Evolutionary conservation across 139 green algal species (phyloP), one percentile per base, ranked within the genome.

Genomic region (Diplosphaera chodatii): DNA sequence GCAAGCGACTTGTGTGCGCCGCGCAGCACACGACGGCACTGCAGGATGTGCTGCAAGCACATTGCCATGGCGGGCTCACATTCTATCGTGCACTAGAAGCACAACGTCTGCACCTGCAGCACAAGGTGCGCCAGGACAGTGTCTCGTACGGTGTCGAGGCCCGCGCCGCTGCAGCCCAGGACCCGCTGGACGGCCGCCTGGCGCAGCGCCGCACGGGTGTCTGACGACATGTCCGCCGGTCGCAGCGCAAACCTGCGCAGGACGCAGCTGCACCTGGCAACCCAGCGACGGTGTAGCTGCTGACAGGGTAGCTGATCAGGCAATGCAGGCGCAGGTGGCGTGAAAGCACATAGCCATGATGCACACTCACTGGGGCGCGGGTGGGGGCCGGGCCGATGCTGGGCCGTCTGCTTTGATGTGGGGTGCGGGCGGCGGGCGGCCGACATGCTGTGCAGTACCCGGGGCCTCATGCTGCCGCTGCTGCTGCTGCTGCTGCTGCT

Each of bases 171-270:
- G 40, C 70, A 75, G 4, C 64, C 40, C 32, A 90, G 68, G 37
- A 91, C 82, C 64, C 86, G 80, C 67, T 68, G 66, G 32, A 91
- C 63, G 15, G 85, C 86, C 23, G 22, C 67, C 40, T 66, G 77
- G n/a, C 75, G 77, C 73, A 90, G 77, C 23, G 56, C 34, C 1
- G 29, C 40, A 32, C 78, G 63, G 71, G 82, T 65, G 29, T 69
- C 21, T 5, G 63, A 16, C 20, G 41, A 71, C 0, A 89, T 75
- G 2, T 73, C 63, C 6, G 64, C 29, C 4, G 80, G 78, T 40
- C 31, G 59, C 64, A 79, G 64, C 32, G 32, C 33, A 33, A 76
- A 66, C 22, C 65, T 56, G 29, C 67, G 15, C 48, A 22, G n/a
- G n/a, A n/a, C n/a, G n/a, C n/a, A n/a, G n/a, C n/a, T n/a, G n/a